Conservation (phyloP, 495 filamentous ascomycete genomes). For the Collariella sp. region DNA sequence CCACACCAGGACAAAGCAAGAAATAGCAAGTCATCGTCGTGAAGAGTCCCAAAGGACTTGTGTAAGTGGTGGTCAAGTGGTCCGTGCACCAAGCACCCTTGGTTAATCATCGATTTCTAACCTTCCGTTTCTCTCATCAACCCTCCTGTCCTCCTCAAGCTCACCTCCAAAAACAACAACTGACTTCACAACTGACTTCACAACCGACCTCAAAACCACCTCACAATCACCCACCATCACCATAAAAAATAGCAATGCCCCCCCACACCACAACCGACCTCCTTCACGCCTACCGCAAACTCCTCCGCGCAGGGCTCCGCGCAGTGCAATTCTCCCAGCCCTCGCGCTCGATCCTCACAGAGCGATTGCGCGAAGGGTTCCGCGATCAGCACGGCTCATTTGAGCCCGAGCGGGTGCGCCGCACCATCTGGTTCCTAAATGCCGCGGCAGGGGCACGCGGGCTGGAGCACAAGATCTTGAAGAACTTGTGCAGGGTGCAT, state of each 20-base stretch:
- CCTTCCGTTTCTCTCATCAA: too few relatives aligned
- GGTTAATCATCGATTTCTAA: too few relatives aligned
- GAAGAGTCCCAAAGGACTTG: too few relatives aligned
- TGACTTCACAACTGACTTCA: background rate
- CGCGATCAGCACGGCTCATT: slow-evolving; percentile 50
- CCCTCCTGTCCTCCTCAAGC: too few relatives aligned
- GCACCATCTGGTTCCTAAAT: slow-evolving; percentile 70
- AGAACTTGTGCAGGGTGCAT: slow-evolving; percentile 57
- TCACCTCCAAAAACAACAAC: too few relatives aligned
- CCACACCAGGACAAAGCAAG: too few relatives aligned
- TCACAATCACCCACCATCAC: background rate
- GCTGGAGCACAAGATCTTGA: slow-evolving; percentile 72
- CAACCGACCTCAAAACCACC: background rate
- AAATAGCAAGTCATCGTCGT: too few relatives aligned
- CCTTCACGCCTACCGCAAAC: slow-evolving; percentile 66
- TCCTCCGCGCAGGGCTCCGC: slow-evolving; percentile 64
- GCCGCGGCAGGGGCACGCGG: slow-evolving; percentile 57
- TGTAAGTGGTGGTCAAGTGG: too few relatives aligned
- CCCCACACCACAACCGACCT: slow-evolving; percentile 32
- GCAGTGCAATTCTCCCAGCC: slow-evolving; percentile 77
- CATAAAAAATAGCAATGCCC: background rate
- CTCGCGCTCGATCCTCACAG: slow-evolving; percentile 54
- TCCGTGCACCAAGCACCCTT: too few relatives aligned
- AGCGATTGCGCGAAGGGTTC: slow-evolving; percentile 62
- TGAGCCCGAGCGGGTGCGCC: slow-evolving; percentile 51